phyloP scores from a whole-genome alignment of 805 yeast species.

The Myxozyma udenii region DNA sequence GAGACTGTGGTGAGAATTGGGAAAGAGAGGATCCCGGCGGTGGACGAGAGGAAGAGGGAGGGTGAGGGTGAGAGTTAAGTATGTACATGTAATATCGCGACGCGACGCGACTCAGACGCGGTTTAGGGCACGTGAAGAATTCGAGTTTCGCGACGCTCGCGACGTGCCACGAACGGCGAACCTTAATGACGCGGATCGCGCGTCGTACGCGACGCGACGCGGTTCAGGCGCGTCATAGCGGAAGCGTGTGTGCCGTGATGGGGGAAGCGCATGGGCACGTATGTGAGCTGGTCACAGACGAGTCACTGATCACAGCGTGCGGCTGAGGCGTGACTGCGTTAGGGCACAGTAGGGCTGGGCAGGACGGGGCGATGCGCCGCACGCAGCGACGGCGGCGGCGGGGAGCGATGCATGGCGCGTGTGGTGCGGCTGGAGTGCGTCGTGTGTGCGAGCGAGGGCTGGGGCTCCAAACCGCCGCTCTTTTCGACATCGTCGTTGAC shows the following conservation, averaged over 20 bases:
- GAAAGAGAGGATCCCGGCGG: background rate
- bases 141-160: no score
- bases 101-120: background rate
- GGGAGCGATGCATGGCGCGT: background rate
- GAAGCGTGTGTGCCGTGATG: background rate
- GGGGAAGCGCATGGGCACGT: background rate
- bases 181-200: background rate
- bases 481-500: background rate
- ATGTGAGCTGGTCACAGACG: background rate
- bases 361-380: background rate
- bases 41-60: background rate
- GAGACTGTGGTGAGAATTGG: background rate
- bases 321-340: conserved; percentile 9
- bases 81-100: background rate
- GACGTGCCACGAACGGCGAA: no score
- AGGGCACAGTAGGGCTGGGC: background rate
- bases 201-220: background rate
- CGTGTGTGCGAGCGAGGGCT: background rate
- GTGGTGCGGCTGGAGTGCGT: background rate
- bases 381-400: background rate
- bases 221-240: background rate
- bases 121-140: no score
- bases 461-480: no score
- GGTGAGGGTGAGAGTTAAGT: background rate
- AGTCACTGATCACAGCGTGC: background rate